Percentiles rank a stretch among this genome's conserved stretches.
These are phyloP conservation scores for Didymella exigua DNA, from an alignment of 2,329 filamentous ascomycete genomes.

Conservation along the genomic window DNA sequence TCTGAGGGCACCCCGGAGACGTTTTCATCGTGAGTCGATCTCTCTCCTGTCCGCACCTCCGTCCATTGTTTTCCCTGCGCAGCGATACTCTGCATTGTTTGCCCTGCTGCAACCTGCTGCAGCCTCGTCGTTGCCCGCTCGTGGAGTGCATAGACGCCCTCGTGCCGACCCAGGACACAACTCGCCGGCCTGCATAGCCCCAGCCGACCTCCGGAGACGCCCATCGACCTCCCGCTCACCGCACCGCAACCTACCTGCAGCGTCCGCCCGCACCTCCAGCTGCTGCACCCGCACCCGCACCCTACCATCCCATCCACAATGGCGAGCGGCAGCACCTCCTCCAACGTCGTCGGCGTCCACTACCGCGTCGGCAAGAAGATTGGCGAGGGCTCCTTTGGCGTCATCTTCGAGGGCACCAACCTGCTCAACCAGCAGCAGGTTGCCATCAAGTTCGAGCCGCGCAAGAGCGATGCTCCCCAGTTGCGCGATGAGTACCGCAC, in stretches of 20 bases:
- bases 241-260: constrained; percentile 19
- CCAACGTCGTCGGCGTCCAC: constrained; percentile 97
- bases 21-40: constrained; percentile 34
- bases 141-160: constrained; percentile 12
- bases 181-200: constrained; percentile 34
- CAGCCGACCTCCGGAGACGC: constrained; percentile 32
- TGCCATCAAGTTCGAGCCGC: constrained; percentile 99
- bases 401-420: constrained; percentile 98
- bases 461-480: constrained; percentile 98
- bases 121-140: constrained; percentile 26
- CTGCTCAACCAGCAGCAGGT: constrained; percentile 99
- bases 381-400: constrained; percentile 96
- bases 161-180: constrained; percentile 18
- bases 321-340: constrained; percentile 88
- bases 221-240: constrained; percentile 20
- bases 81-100: constrained; percentile 19
- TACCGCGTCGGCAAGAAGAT: constrained; percentile 99
- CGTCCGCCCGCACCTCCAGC: constrained; percentile 12
- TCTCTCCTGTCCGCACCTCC: constrained; percentile 29
- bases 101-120: constrained; percentile 24
- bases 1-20: too few relatives aligned
- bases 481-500: constrained; percentile 97
- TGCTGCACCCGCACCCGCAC: constrained; percentile 19
- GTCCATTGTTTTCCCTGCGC: constrained; percentile 32
- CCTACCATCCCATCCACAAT: constrained; percentile 54